Base-by-base conservation (phyloP, 2,329 filamentous ascomycete genomes). In the Penicillium sclerotiorum region DNA sequence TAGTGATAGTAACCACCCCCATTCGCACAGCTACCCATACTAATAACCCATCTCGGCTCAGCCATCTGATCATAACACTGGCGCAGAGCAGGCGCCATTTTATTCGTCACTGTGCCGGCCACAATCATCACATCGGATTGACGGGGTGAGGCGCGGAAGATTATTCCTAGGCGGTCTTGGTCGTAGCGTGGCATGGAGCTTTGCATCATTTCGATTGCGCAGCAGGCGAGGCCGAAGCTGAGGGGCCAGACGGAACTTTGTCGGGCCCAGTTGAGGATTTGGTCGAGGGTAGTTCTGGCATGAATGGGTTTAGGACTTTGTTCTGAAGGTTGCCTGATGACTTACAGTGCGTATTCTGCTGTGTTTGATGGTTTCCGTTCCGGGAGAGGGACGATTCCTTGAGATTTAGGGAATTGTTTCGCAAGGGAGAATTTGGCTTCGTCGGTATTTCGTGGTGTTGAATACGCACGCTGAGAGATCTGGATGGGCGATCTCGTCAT, bases 51-150 rank as follows among this genome's bases (percentile, higher is more conserved):
- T 67, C 88, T 82, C 15, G 90, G 90, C 25, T 95, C 90, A 23
- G 90, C 90, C 90, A 95, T 95, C 79, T 95, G 91, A 73, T 96
- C 91, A 77, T 96, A 96, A 55, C 95, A 87, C 75, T 94, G 89
- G 72, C 91, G 82, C 67, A 96, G 77, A 27, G 91, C 91, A 2
- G 91, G 90, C 1, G 90, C 90, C 91, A 96, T 96, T 80, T 96
- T 96, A 80, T 96, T 96, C 62, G 90, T 95, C 55, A 96, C 82
- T 23, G 91, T 96, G 52, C 91, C 91, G 21, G 91, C 90, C 18
- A 95, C 90, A 64, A 95, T 94, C 90, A 95, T 94, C 59, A 95
- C 87, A 72, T 95, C 90, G 53, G 89, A 89, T 73, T 95, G 90
- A 57, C 90, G 86, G 1, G 90, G 90, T 12, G 89, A 93, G 50